Conservation (phyloP, 2,329 filamentous ascomycete species). For the Periconia sp. region DNA sequence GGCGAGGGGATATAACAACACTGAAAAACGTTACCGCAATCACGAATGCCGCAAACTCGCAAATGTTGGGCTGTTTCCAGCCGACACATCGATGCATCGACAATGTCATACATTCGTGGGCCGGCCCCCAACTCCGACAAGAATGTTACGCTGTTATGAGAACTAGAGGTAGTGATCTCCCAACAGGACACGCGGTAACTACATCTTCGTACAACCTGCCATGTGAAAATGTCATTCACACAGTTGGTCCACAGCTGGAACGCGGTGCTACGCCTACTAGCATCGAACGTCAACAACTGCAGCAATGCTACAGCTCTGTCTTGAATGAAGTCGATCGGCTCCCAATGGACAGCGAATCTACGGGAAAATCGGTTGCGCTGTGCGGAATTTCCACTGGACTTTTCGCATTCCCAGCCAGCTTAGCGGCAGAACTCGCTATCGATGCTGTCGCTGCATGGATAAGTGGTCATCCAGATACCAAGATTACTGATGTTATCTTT, state of each 20-base stretch:
- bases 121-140: slow-evolving; percentile 34
- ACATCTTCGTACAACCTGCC: slow-evolving; percentile 33
- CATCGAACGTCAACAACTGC: slow-evolving; percentile 22
- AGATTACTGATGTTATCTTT: slow-evolving; percentile 36
- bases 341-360: slow-evolving; percentile 15
- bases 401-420: slow-evolving; percentile 35
- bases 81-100: slow-evolving; percentile 40
- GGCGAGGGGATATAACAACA: slow-evolving; percentile 40
- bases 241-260: slow-evolving; percentile 37
- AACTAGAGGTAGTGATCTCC: slow-evolving; percentile 20
- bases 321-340: slow-evolving; percentile 30
- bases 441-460: slow-evolving; percentile 30
- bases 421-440: slow-evolving; percentile 33
- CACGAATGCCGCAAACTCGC: slow-evolving; percentile 40
- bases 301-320: slow-evolving; percentile 33
- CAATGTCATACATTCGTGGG: slow-evolving; percentile 38
- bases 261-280: slow-evolving; percentile 19
- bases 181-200: slow-evolving; percentile 27
- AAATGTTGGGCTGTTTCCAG: slow-evolving; percentile 41
- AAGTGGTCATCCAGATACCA: slow-evolving; percentile 21
- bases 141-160: slow-evolving; percentile 32
- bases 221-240: slow-evolving; percentile 34
- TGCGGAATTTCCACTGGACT: slow-evolving; percentile 42
- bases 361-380: slow-evolving; percentile 32
- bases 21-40: slow-evolving; percentile 36